phyloP scores from a whole-genome alignment of 2,329 filamentous ascomycete species.

The Sphaerostilbella broomeana region DNA sequence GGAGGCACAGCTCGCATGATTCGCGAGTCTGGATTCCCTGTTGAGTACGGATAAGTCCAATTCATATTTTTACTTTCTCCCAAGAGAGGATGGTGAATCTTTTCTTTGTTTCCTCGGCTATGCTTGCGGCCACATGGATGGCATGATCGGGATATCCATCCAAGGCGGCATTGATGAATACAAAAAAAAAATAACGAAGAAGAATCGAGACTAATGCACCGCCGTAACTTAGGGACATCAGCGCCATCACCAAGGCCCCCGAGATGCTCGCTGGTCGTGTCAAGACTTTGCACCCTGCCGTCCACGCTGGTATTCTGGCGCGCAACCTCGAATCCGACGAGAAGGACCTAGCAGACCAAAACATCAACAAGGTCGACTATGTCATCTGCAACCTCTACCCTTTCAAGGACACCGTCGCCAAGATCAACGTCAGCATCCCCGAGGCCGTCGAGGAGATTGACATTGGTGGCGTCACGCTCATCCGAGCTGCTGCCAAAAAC shows the following conservation, averaged over 20 bases:
- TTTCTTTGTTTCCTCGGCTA: too few species aligned
- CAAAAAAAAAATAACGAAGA: background rate
- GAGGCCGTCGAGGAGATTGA: constrained; percentile 99
- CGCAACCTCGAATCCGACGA: constrained; percentile 92
- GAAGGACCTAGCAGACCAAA: constrained; percentile 91
- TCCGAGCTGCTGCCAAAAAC: constrained; percentile 96
- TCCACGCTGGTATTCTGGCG: constrained; percentile 85
- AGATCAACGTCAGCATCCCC: constrained; percentile 92
- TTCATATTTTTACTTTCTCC: background rate
- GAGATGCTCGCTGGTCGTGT: constrained; percentile 84
- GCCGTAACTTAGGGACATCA: constrained; percentile 68
- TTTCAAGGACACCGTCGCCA: constrained; percentile 96
- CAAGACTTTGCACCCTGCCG: constrained; percentile 95
- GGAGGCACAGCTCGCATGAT: constrained; percentile 96
- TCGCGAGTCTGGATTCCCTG: constrained; percentile 87
- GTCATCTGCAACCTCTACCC: constrained; percentile 98
- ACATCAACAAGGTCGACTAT: constrained; percentile 91
- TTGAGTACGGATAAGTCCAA: constrained; percentile 59
- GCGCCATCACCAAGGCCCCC: constrained; percentile 90
- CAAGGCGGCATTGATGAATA: too few species aligned
- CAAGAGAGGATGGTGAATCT: background rate
- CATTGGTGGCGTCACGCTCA: constrained; percentile 93
- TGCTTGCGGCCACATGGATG: constrained; percentile 4
- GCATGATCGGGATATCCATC: too few species aligned
- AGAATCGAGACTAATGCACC: constrained; percentile 10